Conservation (phyloP, 768 basidiomycete genomes). For the Nidularia pulvinata region DNA sequence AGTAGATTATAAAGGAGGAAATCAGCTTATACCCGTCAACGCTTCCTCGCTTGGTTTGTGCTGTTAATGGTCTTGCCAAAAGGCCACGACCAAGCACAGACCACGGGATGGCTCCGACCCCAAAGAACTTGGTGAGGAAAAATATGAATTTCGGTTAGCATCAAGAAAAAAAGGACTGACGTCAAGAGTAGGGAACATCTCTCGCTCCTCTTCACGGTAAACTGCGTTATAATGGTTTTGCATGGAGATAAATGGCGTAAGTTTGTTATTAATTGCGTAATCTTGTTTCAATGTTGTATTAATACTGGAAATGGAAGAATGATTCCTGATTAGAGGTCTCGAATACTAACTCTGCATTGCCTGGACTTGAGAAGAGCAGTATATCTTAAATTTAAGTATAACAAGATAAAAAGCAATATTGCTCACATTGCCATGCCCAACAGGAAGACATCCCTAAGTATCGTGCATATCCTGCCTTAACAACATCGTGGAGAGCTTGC, state of each 20-base stretch:
- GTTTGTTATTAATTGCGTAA: slow-evolving; percentile 57
- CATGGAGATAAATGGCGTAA: slow-evolving; percentile 68
- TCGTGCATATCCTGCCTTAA: slow-evolving; percentile 59
- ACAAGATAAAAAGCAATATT: neutral
- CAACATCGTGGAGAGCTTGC: slow-evolving; percentile 70
- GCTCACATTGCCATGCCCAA: slow-evolving; percentile 49
- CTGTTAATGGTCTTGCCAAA: slow-evolving; percentile 35
- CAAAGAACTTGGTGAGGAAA: slow-evolving; percentile 33
- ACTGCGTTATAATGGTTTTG: slow-evolving; percentile 64
- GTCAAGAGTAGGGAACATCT: slow-evolving; percentile 62
- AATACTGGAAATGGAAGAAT: neutral
- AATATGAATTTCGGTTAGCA: neutral
- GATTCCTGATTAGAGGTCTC: neutral
- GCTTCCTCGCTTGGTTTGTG: slow-evolving; percentile 35
- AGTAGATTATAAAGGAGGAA: neutral
- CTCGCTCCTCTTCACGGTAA: slow-evolving; percentile 67
- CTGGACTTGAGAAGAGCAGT: slow-evolving; percentile 30
- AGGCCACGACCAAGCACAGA: slow-evolving; percentile 53
- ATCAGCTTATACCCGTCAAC: slow-evolving; percentile 26
- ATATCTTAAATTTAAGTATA: neutral
- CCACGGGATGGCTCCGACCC: slow-evolving; percentile 60
- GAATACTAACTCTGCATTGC: slow-evolving; percentile 48
- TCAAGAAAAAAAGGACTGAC: slow-evolving; percentile 16
- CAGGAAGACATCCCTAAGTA: slow-evolving; percentile 63
- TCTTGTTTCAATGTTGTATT: too few relatives aligned